Base-by-base conservation (phyloP, 2,329 filamentous ascomycete genomes). In the Westerdykella sp. region DNA sequence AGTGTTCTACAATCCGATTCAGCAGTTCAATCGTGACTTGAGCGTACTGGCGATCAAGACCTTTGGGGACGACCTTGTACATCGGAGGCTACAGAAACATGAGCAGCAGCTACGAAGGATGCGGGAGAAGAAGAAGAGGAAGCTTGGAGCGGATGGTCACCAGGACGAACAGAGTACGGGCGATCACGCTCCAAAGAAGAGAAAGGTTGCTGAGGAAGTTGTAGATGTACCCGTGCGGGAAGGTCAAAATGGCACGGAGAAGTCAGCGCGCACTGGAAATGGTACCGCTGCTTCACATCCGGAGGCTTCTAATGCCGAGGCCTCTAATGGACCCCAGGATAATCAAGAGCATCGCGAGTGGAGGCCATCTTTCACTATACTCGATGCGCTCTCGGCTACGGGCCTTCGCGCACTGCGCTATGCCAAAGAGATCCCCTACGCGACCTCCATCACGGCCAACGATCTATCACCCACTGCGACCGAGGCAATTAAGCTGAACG, bases 1-100 rank as follows among this genome's bases (percentile, higher is more conserved):
- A 28, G 94, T 98, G 43, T 98, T 98, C 63, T 98, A 98, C 76
- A 98, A 98, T 57, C 91, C 93, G 0, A 96, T 98, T 42, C 93
- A 98, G 65, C 93, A 98, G 64, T 98, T 97, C 75, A 98, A 98
- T 68, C 85, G 94, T 37, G 93, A 98, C 63, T 70, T 98, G 52
- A 96, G 88, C 47, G 87, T 96, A 21, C 77, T 98, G 12, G 88
- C 88, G 1, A 95, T 98, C 66, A 87, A 87, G 60, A 85, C 86
- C 0, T 95, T 91, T 64, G 87, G 87, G 1, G 82, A 93, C 54
- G 81, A 87, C 57, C 58, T 68, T 25, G 55, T 78, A 4, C 61
- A 81, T 14, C 69, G 76, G 34, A 65, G 57, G 68, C 74, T 60
- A 51, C 71, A 62, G 35, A 63, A 57, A 47, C 55, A 67, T 32